Base-by-base conservation (phyloP, 1,284 basidiomycete genomes). In the Ustilago curta region DNA sequence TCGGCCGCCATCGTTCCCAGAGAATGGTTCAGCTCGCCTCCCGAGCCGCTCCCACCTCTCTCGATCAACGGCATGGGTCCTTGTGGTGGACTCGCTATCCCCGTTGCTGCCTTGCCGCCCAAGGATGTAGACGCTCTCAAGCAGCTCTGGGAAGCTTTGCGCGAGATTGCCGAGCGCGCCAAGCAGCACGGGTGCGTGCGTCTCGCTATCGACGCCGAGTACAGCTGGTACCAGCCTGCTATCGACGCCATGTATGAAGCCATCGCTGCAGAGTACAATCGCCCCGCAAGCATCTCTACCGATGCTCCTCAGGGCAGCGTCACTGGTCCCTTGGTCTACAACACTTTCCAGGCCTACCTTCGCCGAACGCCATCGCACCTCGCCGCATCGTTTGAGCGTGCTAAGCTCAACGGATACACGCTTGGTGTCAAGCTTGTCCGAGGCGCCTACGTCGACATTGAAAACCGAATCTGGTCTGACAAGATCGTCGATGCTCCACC, bases 341-440 rank as follows among this genome's bases (percentile, higher is more conserved):
- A 80, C 59, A 82, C 80, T 6, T 79, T 71, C 70, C 76, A 82
- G 60, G 76, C 80, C 12, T 82, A 81, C 58, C 69, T 76, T 25
- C 32, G 42, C 64, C 91, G 92, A 66, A 91, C 90, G 1, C 91
- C 91, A 0, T 84, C 87, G 25, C 90, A 94, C 70, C 88, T 97
- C 19, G 86, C 86, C 0, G 89, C 89, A 31, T 89, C 90, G 35
- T 86, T 95, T 48, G 86, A 86, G n/a, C 90, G 93, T 59, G 92
- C 95, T 8, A 87, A 89, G 70, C 85, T 84, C 49, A 87, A 91
- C 76, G 88, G 89, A 47, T 97, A 94, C 84, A 88, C 91, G 0
- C 89, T 98, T 2, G 95, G 95, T 18, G 90, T 95, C 70, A 98
- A 98, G 86, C 91, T 98, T 60, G 95, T 98, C 35, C 90, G 96